Evolutionary conservation across 1,139 yeast genomes (phyloP), one percentile per base, ranked within the genome.

Genomic region (Saccharomycopsis hybrid): DNA sequence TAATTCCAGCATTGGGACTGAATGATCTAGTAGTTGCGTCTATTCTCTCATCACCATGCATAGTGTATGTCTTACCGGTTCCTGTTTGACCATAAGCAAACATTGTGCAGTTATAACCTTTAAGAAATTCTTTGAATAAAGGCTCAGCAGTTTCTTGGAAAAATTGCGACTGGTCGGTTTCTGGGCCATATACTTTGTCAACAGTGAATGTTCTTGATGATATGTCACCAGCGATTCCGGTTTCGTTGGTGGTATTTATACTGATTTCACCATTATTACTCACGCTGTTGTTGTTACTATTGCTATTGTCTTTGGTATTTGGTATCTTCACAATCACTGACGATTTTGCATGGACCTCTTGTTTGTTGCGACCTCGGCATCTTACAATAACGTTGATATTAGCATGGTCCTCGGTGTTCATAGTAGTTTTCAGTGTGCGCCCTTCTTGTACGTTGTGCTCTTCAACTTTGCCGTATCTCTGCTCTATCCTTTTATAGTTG

Each of bases 71-170:
- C 60, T 85, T 85, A 2, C 96, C 95, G 0, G 95, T 83, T 7
- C 95, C 95, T 0, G 95, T 87, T 65, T 87, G 96, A 7, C 96
- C 95, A 63, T 87, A 87, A 0, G 95, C 95, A 59, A 87, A 74
- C 4, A 88, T 74, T 0, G 96, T 85, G 55, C 85, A 85, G 60
- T 85, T 85, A 59, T 73, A 81, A 3, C 94, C 92, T 56, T 72
- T 71, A 53, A 83, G 62, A 57, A 84, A 82, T 58, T 84, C 90
- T 37, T 72, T 68, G 60, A 83, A 80, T 46, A 85, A 62, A 1
- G 88, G 88, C 13, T 71, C 67, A 0, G 85, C 90, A n/a, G 80
- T 82, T 42, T 75, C 73, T 32, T 76, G 69, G 58, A 81, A 85
- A 3, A 85, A 60, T 5, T 72, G 61, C 45, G 68, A 62, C 62